Evolutionary conservation across 306 rosid genomes (phyloP).

Genomic region (Biancaea sappan): DNA sequence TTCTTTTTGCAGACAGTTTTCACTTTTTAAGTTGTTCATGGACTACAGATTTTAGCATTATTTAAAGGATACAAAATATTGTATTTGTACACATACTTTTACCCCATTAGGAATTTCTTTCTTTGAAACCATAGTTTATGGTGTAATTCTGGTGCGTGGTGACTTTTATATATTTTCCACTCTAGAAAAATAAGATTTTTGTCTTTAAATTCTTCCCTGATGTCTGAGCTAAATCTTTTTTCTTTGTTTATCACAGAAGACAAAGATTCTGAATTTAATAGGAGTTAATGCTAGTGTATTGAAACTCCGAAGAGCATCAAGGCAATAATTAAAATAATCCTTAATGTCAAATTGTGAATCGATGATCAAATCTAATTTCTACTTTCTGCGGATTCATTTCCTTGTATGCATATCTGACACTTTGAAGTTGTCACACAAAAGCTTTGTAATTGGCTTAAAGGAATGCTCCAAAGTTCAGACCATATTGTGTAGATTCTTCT

Average conservation of each 20-base stretch:
- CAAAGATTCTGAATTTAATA: background rate
- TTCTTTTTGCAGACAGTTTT: background rate
- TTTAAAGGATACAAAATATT: background rate
- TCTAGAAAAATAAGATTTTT: background rate
- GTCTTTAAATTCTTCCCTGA: background rate
- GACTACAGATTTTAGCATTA: background rate
- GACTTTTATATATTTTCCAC: background rate
- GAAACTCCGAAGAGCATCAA: conserved; percentile 1
- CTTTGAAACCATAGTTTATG: background rate
- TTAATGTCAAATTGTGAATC: conserved; percentile 6
- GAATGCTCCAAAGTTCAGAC: background rate
- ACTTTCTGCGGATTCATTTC: conserved; percentile 2
- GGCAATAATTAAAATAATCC: conserved; percentile 7
- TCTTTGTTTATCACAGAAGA: background rate
- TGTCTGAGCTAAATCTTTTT: background rate
- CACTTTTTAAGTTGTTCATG: background rate
- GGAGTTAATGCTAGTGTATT: background rate
- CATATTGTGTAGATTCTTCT: background rate
- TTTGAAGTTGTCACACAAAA: background rate
- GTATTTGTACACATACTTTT: conserved; percentile 20
- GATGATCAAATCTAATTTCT: conserved; percentile 3
- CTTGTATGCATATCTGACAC: background rate
- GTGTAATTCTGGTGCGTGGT: conserved; percentile 8
- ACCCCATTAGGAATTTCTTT: background rate
- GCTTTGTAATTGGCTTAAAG: background rate